Evolutionary conservation across 1,284 basidiomycete species (phyloP).

Genomic region (Cutaneotrichosporon sp.): DNA sequence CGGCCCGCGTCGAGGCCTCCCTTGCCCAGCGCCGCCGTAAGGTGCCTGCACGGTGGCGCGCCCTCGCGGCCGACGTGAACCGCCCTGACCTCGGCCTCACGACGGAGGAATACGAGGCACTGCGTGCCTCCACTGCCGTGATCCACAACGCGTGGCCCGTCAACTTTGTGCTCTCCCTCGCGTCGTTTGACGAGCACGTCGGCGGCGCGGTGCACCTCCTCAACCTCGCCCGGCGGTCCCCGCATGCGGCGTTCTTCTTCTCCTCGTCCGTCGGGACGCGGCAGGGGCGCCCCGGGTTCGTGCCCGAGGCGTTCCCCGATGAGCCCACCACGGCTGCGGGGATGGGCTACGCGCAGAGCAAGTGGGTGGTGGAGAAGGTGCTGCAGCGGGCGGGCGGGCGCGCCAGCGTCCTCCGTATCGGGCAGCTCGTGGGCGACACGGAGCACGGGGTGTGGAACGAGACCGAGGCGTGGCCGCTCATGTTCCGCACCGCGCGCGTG

Average conservation of each 20-base stretch:
- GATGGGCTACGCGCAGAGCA: conserved; percentile 64
- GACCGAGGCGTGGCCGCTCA: conserved; percentile 59
- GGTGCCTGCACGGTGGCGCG: conserved; percentile 49
- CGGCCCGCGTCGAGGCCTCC: conserved; percentile 37
- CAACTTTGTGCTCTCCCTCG: conserved; percentile 52
- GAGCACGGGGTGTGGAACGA: conserved; percentile 63
- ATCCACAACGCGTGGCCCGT: conserved; percentile 58
- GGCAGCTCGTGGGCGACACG: conserved; percentile 62
- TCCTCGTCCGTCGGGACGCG: conserved; percentile 60
- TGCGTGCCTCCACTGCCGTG: conserved; percentile 57
- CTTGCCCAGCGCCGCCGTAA: conserved; percentile 36
- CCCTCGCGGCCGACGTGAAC: conserved; percentile 57
- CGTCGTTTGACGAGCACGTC: conserved; percentile 61
- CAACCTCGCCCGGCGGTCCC: conserved; percentile 55
- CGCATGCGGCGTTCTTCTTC: conserved; percentile 58
- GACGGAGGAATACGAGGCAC: conserved; percentile 50
- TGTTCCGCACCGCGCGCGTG: conserved; percentile 55
- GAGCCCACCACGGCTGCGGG: conserved; percentile 31
- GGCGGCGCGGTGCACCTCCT: conserved; percentile 61
- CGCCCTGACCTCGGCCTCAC: conserved; percentile 55
- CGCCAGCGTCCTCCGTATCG: conserved; percentile 33
- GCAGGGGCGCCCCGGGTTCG: conserved; percentile 37
- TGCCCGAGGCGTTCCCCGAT: conserved; percentile 38
- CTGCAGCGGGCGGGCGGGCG: conserved; percentile 51
- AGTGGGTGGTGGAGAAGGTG: conserved; percentile 64